Conservation (phyloP, 2,329 filamentous ascomycete species). For the Aspergillus intermedius region DNA sequence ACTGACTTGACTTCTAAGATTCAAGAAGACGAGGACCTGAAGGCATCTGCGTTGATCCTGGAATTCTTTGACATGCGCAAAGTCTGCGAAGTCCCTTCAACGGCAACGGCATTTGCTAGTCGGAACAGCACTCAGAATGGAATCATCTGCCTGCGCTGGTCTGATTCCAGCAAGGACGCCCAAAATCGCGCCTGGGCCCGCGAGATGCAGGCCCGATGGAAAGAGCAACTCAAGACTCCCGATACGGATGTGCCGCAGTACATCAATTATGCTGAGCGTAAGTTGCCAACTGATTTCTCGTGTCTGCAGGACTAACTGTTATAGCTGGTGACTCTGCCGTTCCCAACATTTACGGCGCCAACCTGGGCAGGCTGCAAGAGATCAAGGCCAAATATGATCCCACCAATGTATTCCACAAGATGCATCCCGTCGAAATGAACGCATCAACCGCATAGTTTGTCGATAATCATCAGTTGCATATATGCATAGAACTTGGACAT, state of each 20-base stretch:
- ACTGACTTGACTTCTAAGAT: constrained; percentile 26
- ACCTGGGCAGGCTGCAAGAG: constrained; percentile 34
- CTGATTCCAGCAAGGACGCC: constrained; percentile 30
- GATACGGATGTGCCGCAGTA: constrained; percentile 24
- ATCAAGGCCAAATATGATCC: constrained; percentile 45
- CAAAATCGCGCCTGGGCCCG: constrained; percentile 36
- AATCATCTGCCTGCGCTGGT: constrained; percentile 38
- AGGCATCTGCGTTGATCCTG: constrained; percentile 28
- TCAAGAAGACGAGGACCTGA: constrained; percentile 21
- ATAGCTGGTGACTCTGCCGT: constrained; percentile 27
- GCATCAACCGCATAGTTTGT: neutral
- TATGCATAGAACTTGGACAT: neutral
- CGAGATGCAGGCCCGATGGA: constrained; percentile 22
- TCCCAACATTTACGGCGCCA: constrained; percentile 40
- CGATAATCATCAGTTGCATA: neutral
- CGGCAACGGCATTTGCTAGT: constrained; percentile 42
- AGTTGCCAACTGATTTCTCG: constrained; percentile 7
- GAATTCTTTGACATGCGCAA: constrained; percentile 41
- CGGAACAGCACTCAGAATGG: constrained; percentile 42
- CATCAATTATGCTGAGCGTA: constrained; percentile 31
- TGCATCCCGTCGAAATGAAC: constrained; percentile 25
- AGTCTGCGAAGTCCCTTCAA: constrained; percentile 28
- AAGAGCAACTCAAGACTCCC: constrained; percentile 7
- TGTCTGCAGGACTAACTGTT: neutral
- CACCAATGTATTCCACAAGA: constrained; percentile 42